Evolutionary conservation across 768 basidiomycete genomes (phyloP).

Genomic region (Lactifluus echinatus): DNA sequence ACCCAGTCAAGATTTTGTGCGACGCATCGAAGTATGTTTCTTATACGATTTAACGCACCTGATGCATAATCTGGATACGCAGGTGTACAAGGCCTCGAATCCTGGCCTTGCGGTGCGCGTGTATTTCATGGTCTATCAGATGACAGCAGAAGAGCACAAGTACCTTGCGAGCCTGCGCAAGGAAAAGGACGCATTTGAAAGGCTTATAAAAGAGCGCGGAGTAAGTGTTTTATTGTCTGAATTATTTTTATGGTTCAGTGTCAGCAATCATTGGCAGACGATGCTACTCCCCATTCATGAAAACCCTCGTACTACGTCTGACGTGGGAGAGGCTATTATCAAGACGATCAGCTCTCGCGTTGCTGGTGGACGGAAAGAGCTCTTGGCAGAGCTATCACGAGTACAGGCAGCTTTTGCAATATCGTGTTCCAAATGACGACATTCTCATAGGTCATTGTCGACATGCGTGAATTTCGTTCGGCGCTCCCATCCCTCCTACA

Average conservation of each 20-base stretch:
- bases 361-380: slow-evolving; percentile 73
- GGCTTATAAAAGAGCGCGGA: slow-evolving; percentile 84
- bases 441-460: slow-evolving; percentile 72
- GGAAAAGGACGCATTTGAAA: slow-evolving; percentile 92
- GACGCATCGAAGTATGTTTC: slow-evolving; percentile 72
- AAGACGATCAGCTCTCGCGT: slow-evolving; percentile 78
- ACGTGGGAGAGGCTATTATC: slow-evolving; percentile 48
- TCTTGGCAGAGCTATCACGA: slow-evolving; percentile 55
- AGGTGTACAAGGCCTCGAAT: slow-evolving; percentile 84
- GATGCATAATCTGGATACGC: neutral
- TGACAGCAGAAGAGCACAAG: slow-evolving; percentile 92
- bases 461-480: slow-evolving; percentile 95
- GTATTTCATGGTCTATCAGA: slow-evolving; percentile 92
- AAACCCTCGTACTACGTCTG: slow-evolving; percentile 37
- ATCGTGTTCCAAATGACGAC: neutral
- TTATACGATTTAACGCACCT: neutral
- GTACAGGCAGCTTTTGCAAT: slow-evolving; percentile 28
- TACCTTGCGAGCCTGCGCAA: slow-evolving; percentile 82
- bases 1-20: slow-evolving; percentile 85
- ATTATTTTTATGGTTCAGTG: neutral
- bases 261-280: slow-evolving; percentile 36
- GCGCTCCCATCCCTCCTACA: slow-evolving; percentile 85
- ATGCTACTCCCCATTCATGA: slow-evolving; percentile 85
- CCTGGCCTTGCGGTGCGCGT: slow-evolving; percentile 79
- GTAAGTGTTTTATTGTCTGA: slow-evolving; percentile 39